These are phyloP conservation scores for Hanseniaspora pseudoguilliermondii DNA, from an alignment of 805 yeast species.

Conservation along the genomic window DNA sequence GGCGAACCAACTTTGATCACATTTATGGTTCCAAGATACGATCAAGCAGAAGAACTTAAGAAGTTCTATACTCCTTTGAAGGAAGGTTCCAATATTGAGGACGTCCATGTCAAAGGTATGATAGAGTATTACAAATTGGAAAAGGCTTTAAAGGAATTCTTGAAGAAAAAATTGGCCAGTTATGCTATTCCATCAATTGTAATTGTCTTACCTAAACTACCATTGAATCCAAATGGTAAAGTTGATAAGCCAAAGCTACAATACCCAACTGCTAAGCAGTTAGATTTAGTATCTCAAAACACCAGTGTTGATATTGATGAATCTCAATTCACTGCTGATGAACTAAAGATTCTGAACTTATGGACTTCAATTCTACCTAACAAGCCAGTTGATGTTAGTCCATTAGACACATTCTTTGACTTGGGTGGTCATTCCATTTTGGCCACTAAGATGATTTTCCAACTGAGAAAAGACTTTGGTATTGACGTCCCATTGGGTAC, in stretches of 20 bases:
- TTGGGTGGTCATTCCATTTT: conserved; percentile 95
- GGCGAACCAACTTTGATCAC: conserved; percentile 87
- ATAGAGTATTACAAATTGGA: conserved; percentile 64
- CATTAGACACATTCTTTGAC: conserved; percentile 85
- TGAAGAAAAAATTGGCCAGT: conserved; percentile 78
- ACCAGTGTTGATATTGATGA: conserved; percentile 32
- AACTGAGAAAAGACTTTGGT: conserved; percentile 61
- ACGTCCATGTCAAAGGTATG: conserved; percentile 66
- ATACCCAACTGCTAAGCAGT: conserved; percentile 81
- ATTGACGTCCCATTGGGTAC: conserved; percentile 82
- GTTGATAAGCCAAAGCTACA: conserved; percentile 95
- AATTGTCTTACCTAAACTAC: conserved; percentile 74
- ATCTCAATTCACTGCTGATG: conserved; percentile 48
- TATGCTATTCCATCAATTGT: conserved; percentile 89
- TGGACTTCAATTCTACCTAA: conserved; percentile 83
- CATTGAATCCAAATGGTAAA: conserved; percentile 95
- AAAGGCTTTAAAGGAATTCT: conserved; percentile 65
- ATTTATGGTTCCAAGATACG: conserved; percentile 73
- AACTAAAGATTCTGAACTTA: conserved; percentile 58
- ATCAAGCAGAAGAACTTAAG: conserved; percentile 35
- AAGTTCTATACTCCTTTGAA: conserved; percentile 34
- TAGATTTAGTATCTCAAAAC: conserved; percentile 57
- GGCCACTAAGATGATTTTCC: conserved; percentile 94
- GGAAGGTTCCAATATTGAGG: conserved; percentile 30
- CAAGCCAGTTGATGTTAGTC: conserved; percentile 62